Evolutionary conservation across 2,329 filamentous ascomycete genomes (phyloP).

Genomic region (Blumeria hordei): DNA sequence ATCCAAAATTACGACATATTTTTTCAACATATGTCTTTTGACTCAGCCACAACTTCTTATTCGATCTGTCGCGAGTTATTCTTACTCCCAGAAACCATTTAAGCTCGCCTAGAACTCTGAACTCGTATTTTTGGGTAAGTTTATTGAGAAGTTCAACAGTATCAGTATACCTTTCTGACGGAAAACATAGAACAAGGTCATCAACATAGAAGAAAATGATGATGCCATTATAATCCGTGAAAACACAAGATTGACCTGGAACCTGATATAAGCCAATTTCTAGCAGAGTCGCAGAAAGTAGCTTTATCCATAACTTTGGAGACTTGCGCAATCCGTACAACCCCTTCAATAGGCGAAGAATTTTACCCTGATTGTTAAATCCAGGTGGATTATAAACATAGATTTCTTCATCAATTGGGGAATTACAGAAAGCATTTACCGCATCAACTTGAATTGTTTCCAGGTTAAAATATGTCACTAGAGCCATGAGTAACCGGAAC

Average conservation of each 20-base stretch:
- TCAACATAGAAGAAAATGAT: background rate
- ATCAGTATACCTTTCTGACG: background rate
- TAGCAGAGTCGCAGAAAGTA: background rate
- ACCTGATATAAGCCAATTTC: background rate
- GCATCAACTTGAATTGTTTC: background rate
- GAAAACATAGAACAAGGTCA: background rate
- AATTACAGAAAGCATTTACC: background rate
- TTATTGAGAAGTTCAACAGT: background rate
- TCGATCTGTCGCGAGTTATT: background rate
- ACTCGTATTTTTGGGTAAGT: background rate
- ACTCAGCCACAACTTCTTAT: background rate
- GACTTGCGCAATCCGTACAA: background rate
- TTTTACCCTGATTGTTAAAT: background rate
- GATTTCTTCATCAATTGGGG: background rate
- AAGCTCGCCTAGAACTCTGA: background rate
- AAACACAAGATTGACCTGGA: background rate
- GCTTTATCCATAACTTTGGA: background rate
- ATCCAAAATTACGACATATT: background rate
- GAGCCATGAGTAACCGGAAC: background rate
- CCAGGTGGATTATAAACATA: background rate
- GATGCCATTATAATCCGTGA: background rate
- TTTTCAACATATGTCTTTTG: background rate
- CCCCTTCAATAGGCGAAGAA: background rate
- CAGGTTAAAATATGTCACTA: background rate
- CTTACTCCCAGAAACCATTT: background rate